These are phyloP conservation scores for Boletellus ananas DNA, from an alignment of 768 basidiomycete species.

Conservation along the genomic window DNA sequence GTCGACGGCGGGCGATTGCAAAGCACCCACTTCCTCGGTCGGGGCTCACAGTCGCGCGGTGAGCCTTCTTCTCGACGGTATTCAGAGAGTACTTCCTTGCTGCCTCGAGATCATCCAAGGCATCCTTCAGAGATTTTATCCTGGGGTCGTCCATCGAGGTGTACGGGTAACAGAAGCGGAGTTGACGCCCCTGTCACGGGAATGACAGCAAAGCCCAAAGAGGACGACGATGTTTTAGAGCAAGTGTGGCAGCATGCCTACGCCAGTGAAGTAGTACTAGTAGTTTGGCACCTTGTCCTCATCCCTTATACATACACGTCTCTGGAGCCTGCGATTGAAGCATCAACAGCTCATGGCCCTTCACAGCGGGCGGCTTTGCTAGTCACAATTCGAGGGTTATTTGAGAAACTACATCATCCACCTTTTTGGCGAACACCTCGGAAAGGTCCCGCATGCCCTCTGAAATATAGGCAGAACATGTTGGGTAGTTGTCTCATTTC, in stretches of 20 bases:
- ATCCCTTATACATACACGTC: too few species aligned
- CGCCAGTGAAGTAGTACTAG: too few species aligned
- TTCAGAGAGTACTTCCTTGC: conserved; percentile 15
- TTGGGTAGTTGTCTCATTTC: not conserved
- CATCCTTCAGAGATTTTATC: conserved; percentile 7
- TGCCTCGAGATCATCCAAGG: conserved; percentile 7
- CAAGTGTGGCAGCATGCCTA: too few species aligned
- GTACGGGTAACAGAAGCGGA: conserved; percentile 24
- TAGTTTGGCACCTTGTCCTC: too few species aligned
- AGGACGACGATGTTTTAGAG: too few species aligned
- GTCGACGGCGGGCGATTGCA: conserved; percentile 28
- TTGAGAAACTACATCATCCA: conserved; percentile 12
- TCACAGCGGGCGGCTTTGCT: too few species aligned
- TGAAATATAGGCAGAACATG: not conserved
- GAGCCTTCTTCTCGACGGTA: conserved; percentile 13
- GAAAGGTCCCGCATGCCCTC: conserved; percentile 17
- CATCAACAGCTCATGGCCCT: too few species aligned
- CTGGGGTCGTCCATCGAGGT: not conserved
- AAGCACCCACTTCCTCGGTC: conserved; percentile 26
- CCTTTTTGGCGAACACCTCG: conserved; percentile 6
- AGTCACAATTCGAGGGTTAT: too few species aligned
- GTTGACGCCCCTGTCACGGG: conserved; percentile 21
- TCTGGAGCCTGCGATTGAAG: too few species aligned
- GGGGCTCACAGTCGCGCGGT: conserved; percentile 19
- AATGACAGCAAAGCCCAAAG: too few species aligned